These are phyloP conservation scores for Furcasterigmium furcatum DNA, from an alignment of 2,329 filamentous ascomycete genomes.

Conservation along the genomic window DNA sequence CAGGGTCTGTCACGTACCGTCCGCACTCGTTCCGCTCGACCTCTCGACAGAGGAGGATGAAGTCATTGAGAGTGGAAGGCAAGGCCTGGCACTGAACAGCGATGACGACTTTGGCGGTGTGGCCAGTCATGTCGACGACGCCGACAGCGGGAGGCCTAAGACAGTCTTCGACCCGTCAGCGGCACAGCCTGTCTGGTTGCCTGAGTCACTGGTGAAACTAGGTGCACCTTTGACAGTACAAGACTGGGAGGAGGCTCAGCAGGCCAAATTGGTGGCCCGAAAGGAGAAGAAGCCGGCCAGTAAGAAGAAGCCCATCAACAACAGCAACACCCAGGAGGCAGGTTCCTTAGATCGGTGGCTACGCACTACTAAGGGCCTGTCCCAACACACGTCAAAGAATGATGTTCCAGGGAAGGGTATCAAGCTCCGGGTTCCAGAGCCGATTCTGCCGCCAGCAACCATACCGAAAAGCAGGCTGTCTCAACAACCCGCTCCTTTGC, in stretches of 20 bases:
- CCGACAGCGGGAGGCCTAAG: slow-evolving; percentile 14
- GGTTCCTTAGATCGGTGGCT: slow-evolving; percentile 38
- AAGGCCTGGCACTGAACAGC: slow-evolving; percentile 57
- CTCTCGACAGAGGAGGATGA: slow-evolving; percentile 69
- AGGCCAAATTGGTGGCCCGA: slow-evolving; percentile 18
- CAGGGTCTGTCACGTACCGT: slow-evolving; percentile 73
- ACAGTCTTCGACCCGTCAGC: slow-evolving; percentile 62
- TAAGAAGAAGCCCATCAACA: slow-evolving; percentile 13
- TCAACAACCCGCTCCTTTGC: neutral
- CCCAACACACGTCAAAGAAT: slow-evolving; percentile 6
- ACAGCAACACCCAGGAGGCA: slow-evolving; percentile 14
- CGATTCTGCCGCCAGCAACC: too few relatives aligned
- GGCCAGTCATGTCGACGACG: slow-evolving; percentile 24
- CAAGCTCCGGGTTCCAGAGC: neutral
- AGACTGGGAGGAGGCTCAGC: slow-evolving; percentile 20
- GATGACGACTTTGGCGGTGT: slow-evolving; percentile 60
- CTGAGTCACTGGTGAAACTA: slow-evolving; percentile 24
- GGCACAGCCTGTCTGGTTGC: slow-evolving; percentile 45
- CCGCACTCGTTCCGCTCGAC: slow-evolving; percentile 74
- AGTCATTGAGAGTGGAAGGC: slow-evolving; percentile 44
- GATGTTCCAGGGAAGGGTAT: slow-evolving; percentile 8
- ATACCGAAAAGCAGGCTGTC: too few relatives aligned
- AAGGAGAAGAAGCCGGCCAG: slow-evolving; percentile 16
- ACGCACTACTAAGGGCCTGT: slow-evolving; percentile 31
- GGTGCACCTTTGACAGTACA: slow-evolving; percentile 13